A percentile compares a stretch with the other conserved stretches of the same genome.
Conservation (phyloP, 73 alveolate genomes). For the Paramecium caudatum region DNA sequence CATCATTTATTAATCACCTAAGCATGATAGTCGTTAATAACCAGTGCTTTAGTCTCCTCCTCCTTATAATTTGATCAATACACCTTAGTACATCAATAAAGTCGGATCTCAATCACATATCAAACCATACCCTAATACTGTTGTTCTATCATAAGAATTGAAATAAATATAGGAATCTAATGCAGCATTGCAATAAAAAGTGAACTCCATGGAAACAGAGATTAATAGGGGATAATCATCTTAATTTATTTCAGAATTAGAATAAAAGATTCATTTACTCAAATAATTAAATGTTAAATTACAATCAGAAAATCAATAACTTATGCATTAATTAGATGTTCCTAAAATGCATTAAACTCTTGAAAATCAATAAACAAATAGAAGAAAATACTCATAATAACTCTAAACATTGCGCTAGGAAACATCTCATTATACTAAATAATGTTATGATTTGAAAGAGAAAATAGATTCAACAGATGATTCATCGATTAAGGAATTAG, state of each 20-base stretch:
- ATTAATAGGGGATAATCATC: slow-evolving; percentile 4
- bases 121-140: not conserved
- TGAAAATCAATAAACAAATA: not conserved
- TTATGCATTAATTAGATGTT: not conserved
- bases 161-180: slow-evolving; percentile 37
- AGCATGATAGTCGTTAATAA: not conserved
- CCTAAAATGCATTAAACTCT: not conserved
- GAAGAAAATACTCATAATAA: not conserved
- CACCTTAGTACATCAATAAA: slow-evolving; percentile 4
- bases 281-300: slow-evolving; percentile 24
- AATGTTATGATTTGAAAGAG: slow-evolving; percentile 8
- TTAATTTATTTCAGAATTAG: slow-evolving; percentile 49
- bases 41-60: not conserved
- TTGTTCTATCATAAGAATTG: not conserved
- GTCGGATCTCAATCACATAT: not conserved
- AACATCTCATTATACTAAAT: not conserved
- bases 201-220: not conserved
- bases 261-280: slow-evolving; percentile 33
- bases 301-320: slow-evolving; percentile 29
- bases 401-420: not conserved
- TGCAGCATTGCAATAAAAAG: not conserved
- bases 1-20: slow-evolving; percentile 30
- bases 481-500: slow-evolving; percentile 28
- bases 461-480: slow-evolving; percentile 27
- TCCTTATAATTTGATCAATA: slow-evolving; percentile 3